phyloP scores from a whole-genome alignment of 306 rosid species.

The Fragaria vesca region DNA sequence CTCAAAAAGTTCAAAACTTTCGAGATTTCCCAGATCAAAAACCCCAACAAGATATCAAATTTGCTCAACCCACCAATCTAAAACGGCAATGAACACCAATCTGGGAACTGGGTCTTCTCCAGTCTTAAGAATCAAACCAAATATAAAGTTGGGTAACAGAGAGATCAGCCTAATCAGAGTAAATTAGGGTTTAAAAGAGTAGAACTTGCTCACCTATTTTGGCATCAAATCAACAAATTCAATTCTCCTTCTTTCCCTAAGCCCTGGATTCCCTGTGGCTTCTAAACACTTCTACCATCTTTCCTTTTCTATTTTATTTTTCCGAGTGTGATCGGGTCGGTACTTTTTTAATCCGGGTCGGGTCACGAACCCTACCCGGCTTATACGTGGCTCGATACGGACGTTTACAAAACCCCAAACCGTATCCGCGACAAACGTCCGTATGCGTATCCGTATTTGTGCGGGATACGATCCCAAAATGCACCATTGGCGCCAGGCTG shows the following conservation, averaged over 20 bases:
- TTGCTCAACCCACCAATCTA: not conserved
- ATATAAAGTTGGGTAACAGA: not conserved
- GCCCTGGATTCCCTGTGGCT: conserved; percentile 15
- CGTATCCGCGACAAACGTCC: too few relatives aligned
- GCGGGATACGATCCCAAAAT: too few relatives aligned
- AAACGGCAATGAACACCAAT: conserved; percentile 3
- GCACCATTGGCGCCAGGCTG: not conserved
- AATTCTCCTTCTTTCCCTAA: conserved; percentile 30
- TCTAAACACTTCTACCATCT: too few relatives aligned
- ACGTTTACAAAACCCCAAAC: too few relatives aligned
- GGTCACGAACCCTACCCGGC: not conserved
- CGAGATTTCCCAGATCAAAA: conserved; percentile 20
- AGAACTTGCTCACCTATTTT: conserved; percentile 35
- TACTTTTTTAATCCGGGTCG: not conserved
- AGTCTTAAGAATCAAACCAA: not conserved
- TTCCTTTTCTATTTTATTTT: not conserved
- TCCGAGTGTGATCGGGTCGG: too few relatives aligned
- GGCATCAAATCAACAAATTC: conserved; percentile 21
- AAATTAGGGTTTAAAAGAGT: conserved; percentile 9
- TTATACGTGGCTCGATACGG: too few relatives aligned
- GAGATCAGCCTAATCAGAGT: conserved; percentile 17
- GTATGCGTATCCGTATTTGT: too few relatives aligned
- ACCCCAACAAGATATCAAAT: conserved; percentile 3
- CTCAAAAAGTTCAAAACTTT: conserved; percentile 10
- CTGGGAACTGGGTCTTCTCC: not conserved